These are phyloP conservation scores for Pythium rishiriense DNA, from an alignment of 352 stramenopile genomes.

Conservation along the genomic window DNA sequence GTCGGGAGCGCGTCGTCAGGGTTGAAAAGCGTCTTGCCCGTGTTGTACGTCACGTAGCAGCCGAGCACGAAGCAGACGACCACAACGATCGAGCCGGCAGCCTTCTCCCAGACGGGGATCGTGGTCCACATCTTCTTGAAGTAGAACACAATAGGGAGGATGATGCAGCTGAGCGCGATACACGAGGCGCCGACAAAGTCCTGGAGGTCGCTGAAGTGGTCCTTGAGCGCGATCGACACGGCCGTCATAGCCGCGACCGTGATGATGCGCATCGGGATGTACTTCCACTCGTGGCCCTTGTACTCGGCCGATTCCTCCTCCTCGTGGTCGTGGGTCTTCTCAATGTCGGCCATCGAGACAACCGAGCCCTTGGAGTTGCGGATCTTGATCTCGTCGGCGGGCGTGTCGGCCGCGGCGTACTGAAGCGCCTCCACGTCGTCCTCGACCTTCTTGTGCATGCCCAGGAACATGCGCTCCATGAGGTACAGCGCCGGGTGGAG, in stretches of 20 bases:
- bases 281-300: slow-evolving; percentile 44
- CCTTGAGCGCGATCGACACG: slow-evolving; percentile 29
- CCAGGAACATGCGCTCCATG: slow-evolving; percentile 54
- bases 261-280: slow-evolving; percentile 51
- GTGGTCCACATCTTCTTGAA: slow-evolving; percentile 22
- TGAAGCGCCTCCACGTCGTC: slow-evolving; percentile 35
- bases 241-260: slow-evolving; percentile 49
- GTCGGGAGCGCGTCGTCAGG: slow-evolving; percentile 24
- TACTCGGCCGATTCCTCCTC: slow-evolving; percentile 40
- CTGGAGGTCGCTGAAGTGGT: slow-evolving; percentile 58
- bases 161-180: slow-evolving; percentile 57
- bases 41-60: slow-evolving; percentile 53
- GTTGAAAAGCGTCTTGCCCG: slow-evolving; percentile 53
- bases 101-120: slow-evolving; percentile 43
- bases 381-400: slow-evolving; percentile 19
- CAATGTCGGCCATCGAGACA: slow-evolving; percentile 33
- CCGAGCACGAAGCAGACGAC: slow-evolving; percentile 41
- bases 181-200: slow-evolving; percentile 65
- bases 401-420: slow-evolving; percentile 31
- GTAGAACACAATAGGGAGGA: slow-evolving; percentile 68
- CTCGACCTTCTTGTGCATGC: slow-evolving; percentile 51
- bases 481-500: slow-evolving; percentile 61
- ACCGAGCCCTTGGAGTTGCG: slow-evolving; percentile 19
- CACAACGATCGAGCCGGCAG: slow-evolving; percentile 39
- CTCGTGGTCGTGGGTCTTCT: slow-evolving; percentile 36